phyloP scores from a whole-genome alignment of 2,329 filamentous ascomycete genomes.

The Cladosporium velox region DNA sequence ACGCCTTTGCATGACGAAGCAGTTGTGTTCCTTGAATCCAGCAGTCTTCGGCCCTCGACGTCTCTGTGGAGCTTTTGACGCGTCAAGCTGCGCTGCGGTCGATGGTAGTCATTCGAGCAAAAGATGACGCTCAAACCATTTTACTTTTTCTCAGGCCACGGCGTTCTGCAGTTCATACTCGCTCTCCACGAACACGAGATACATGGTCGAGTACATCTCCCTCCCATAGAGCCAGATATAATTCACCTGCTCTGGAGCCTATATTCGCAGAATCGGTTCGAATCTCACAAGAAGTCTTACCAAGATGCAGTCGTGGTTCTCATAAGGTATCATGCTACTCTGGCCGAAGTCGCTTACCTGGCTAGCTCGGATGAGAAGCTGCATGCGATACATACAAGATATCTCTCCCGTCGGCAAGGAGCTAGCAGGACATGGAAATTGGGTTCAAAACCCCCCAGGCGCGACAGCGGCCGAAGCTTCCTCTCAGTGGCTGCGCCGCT shows the following conservation, averaged over 20 bases:
- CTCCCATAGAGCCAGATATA: too few relatives aligned
- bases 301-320: neutral
- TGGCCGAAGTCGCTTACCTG: neutral
- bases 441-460: neutral
- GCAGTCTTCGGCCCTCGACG: neutral
- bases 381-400: neutral
- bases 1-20: neutral
- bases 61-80: neutral
- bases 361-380: neutral
- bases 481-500: neutral
- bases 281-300: neutral
- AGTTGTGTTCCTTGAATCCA: neutral
- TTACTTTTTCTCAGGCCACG: neutral
- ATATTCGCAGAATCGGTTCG: neutral
- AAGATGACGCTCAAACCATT: neutral
- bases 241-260: neutral
- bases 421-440: neutral
- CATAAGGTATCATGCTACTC: neutral
- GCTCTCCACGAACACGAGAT: too few relatives aligned
- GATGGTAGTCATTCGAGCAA: neutral
- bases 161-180: neutral
- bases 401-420: neutral
- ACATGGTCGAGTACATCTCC: too few relatives aligned
- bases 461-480: neutral
- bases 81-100: too few relatives aligned